These are phyloP conservation scores for Astraeus odoratus DNA, from an alignment of 768 basidiomycete genomes.

Conservation along the genomic window DNA sequence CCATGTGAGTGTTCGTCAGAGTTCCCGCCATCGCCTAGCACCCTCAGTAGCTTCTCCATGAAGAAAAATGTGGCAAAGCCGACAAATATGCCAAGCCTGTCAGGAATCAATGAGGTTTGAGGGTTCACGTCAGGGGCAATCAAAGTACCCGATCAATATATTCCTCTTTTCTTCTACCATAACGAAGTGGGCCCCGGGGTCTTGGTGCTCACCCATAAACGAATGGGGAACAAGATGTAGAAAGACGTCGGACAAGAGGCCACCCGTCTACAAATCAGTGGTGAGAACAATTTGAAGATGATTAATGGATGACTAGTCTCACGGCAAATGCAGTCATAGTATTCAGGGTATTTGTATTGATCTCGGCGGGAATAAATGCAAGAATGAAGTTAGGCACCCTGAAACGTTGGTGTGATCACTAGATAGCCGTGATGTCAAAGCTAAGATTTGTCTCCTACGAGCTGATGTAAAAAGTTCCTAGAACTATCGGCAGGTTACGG, in stretches of 20 bases:
- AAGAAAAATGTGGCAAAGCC: constrained; percentile 90
- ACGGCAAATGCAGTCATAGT: constrained; percentile 94
- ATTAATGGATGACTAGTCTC: constrained; percentile 23
- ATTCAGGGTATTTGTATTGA: constrained; percentile 78
- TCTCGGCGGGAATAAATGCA: constrained; percentile 86
- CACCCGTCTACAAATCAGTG: constrained; percentile 57
- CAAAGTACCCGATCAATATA: constrained; percentile 74
- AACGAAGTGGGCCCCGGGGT: constrained; percentile 63
- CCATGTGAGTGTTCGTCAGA: constrained; percentile 41
- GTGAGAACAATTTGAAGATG: constrained; percentile 11
- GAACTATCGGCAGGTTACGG: constrained; percentile 36
- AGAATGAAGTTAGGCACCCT: constrained; percentile 94
- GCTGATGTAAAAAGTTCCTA: constrained; percentile 95
- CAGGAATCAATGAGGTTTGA: constrained; percentile 6
- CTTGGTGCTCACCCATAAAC: constrained; percentile 84
- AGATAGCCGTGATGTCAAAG: constrained; percentile 14
- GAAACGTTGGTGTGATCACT: constrained; percentile 17
- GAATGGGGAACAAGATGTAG: constrained; percentile 87
- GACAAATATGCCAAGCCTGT: constrained; percentile 70
- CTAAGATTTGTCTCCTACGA: constrained; percentile 60
- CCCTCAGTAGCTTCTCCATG: constrained; percentile 87
- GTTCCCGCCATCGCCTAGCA: constrained; percentile 58
- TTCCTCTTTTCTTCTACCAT: constrained; percentile 90
- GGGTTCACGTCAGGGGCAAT: constrained; percentile 1
- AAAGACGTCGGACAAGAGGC: constrained; percentile 88